A percentile compares a stretch with the other conserved stretches of the same genome.
phyloP scores from a whole-genome alignment of 2,329 filamentous ascomycete species.

The Verticillium zaregamsianum region DNA sequence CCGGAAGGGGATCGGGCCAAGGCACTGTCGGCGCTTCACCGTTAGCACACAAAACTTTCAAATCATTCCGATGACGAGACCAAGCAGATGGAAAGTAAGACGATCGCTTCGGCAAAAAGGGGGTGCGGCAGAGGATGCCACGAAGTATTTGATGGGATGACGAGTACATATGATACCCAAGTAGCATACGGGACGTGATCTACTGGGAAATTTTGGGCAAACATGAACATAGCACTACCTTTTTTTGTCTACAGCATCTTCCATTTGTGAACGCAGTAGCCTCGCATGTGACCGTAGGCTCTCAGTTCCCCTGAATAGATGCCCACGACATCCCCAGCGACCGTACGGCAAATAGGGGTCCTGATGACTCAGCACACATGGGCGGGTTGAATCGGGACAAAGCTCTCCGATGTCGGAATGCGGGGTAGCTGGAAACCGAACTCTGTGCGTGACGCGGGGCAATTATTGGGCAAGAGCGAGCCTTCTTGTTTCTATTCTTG shows the following conservation, averaged over 20 bases:
- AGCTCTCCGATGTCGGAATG: conserved; percentile 32
- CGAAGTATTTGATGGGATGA: conserved; percentile 8
- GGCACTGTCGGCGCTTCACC: conserved; percentile 31
- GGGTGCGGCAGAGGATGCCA: conserved; percentile 8
- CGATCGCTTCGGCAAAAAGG: conserved; percentile 8
- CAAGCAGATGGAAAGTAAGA: conserved; percentile 13
- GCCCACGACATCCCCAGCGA: background rate
- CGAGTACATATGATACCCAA: conserved; percentile 25
- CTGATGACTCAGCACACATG: background rate
- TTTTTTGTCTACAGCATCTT: background rate
- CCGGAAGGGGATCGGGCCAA: conserved; percentile 25
- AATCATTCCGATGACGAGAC: conserved; percentile 35
- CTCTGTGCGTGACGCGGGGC: conserved; percentile 13
- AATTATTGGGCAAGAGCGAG: background rate
- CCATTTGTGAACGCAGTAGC: no score
- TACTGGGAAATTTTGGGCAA: conserved; percentile 12
- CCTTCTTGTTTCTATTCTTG: background rate
- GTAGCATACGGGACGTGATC: conserved; percentile 7
- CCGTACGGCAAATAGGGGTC: background rate
- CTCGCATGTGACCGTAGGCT: background rate
- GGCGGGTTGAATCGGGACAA: background rate
- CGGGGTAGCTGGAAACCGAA: conserved; percentile 23
- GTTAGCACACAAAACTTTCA: conserved; percentile 40
- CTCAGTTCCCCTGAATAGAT: background rate
- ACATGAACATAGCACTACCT: conserved; percentile 13